A percentile compares a stretch with the other conserved stretches of the same genome.
phyloP scores from a whole-genome alignment of 2,329 filamentous ascomycete species.

The Cyphellophora attinorum region DNA sequence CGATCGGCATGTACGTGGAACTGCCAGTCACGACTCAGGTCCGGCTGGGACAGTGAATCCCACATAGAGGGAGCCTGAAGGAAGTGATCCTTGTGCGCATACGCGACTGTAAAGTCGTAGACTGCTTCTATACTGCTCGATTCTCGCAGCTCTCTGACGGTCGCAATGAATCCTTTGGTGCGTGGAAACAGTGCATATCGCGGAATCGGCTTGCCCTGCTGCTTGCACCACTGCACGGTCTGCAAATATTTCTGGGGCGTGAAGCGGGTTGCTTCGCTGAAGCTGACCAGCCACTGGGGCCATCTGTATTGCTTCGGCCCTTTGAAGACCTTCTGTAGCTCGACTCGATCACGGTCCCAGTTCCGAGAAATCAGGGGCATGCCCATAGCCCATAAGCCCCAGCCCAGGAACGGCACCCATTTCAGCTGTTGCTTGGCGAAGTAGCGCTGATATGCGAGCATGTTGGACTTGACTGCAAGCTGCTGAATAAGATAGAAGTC shows the following conservation, averaged over 20 bases:
- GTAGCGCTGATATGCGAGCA: conserved; percentile 54
- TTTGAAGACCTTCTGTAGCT: conserved; percentile 49
- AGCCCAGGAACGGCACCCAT: conserved; percentile 52
- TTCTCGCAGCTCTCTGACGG: conserved; percentile 24
- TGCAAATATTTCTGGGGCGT: conserved; percentile 31
- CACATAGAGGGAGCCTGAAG: conserved; percentile 42
- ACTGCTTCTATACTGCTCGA: conserved; percentile 38
- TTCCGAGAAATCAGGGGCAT: conserved; percentile 55
- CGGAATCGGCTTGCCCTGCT: conserved; percentile 41
- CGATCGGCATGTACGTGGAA: conserved; percentile 44
- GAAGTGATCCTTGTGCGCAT: conserved; percentile 36
- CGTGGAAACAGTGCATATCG: conserved; percentile 51
- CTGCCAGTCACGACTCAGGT: conserved; percentile 26
- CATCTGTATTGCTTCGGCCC: conserved; percentile 43
- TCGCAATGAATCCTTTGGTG: conserved; percentile 51
- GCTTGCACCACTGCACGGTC: conserved; percentile 44
- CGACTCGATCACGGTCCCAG: conserved; percentile 47
- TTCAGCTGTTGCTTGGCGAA: conserved; percentile 53
- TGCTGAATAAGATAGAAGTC: conserved; percentile 58
- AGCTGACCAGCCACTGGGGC: conserved; percentile 56
- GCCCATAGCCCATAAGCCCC: conserved; percentile 56
- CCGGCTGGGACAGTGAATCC: conserved; percentile 38
- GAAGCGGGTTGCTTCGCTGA: conserved; percentile 54
- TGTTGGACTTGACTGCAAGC: conserved; percentile 42
- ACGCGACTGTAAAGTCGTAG: conserved; percentile 48